These are phyloP conservation scores for Aspergillus proliferans DNA, from an alignment of 2,329 filamentous ascomycete genomes.

Conservation along the genomic window DNA sequence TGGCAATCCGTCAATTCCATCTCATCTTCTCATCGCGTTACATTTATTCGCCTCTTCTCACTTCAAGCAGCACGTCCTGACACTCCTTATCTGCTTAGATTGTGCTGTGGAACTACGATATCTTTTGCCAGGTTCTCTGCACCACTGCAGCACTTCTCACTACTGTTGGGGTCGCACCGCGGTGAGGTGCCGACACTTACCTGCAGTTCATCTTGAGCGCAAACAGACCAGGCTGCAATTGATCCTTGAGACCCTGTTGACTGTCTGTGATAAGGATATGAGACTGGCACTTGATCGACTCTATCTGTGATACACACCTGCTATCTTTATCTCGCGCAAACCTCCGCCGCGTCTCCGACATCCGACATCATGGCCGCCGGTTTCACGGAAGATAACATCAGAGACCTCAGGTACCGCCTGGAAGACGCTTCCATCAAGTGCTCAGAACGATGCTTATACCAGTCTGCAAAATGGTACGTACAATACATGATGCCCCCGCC, in stretches of 20 bases:
- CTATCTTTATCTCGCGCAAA: background rate
- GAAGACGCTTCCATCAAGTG: conserved; percentile 85
- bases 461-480: conserved; percentile 85
- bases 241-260: too few species aligned
- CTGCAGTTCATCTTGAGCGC: too few species aligned
- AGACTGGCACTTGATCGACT: background rate
- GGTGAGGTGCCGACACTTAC: too few species aligned
- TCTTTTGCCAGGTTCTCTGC: too few species aligned
- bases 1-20: conserved; percentile 7
- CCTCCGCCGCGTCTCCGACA: background rate
- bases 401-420: conserved; percentile 64
- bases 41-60: background rate
- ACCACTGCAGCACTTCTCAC: too few species aligned
- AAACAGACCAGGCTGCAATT: too few species aligned
- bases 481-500: background rate
- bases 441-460: conserved; percentile 90
- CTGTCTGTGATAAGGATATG: too few species aligned
- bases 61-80: background rate
- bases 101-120: too few species aligned
- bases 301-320: background rate
- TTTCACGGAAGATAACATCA: conserved; percentile 33
- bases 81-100: too few species aligned
- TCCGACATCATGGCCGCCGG: conserved; percentile 26
- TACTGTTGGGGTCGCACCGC: too few species aligned
- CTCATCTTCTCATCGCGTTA: background rate